A percentile compares a stretch with the other conserved stretches of the same genome.
phyloP scores from a whole-genome alignment of 2,329 filamentous ascomycete species.

The Talaromyces albobiverticillius region DNA sequence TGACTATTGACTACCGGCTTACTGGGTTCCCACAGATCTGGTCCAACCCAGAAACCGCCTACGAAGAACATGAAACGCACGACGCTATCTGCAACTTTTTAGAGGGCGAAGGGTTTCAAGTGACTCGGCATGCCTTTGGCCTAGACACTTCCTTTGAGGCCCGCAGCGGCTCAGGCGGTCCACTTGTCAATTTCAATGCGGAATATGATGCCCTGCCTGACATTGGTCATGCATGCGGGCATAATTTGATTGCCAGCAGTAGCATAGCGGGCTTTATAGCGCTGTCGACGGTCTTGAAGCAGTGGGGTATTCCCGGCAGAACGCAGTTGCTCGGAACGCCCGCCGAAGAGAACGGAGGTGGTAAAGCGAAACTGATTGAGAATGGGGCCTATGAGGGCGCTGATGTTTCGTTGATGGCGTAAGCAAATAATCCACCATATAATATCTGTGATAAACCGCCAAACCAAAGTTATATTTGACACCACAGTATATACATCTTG shows the following conservation, averaged over 20 bases:
- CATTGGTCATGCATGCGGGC: slow-evolving; percentile 22
- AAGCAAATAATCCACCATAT: no score
- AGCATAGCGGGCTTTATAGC: slow-evolving; percentile 17
- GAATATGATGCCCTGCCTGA: slow-evolving; percentile 23
- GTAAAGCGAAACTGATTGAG: slow-evolving; percentile 32
- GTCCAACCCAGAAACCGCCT: slow-evolving; percentile 19
- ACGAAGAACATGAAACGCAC: slow-evolving; percentile 19
- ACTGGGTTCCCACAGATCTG: slow-evolving; percentile 14
- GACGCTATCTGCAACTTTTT: slow-evolving; percentile 18
- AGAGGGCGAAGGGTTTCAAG: slow-evolving; percentile 13
- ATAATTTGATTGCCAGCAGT: slow-evolving; percentile 18
- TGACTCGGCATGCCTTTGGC: slow-evolving; percentile 18
- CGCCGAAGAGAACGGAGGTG: slow-evolving; percentile 26
- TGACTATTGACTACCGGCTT: not conserved
- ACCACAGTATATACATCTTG: no score
- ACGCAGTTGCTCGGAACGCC: slow-evolving; percentile 27
- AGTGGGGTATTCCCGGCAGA: slow-evolving; percentile 16
- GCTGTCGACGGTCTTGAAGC: slow-evolving; percentile 12
- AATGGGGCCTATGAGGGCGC: slow-evolving; percentile 34
- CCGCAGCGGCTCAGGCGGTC: slow-evolving; percentile 10
- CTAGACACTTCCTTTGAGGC: slow-evolving; percentile 14
- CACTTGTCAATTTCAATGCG: slow-evolving; percentile 19
- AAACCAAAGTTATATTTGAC: not conserved
- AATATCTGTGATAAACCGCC: no score
- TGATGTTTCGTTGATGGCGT: slow-evolving; percentile 32